Evolutionary conservation across 495 filamentous ascomycete genomes (phyloP), one percentile per base, ranked within the genome.

Genomic region (Lophiostoma macrostomum): DNA sequence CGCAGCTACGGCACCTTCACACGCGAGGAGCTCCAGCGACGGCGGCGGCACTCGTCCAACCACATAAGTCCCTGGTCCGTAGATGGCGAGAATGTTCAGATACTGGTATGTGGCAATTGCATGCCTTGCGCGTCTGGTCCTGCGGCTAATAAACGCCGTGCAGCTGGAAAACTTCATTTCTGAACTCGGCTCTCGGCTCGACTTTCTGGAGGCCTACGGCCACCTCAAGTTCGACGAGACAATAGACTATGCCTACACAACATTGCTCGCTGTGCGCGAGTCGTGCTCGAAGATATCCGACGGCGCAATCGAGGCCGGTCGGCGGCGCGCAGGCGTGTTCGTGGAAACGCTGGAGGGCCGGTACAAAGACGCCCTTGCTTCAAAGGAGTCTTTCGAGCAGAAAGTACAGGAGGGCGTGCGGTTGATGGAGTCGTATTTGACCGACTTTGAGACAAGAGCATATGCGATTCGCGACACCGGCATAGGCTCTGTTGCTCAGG

Each of bases 301-400:
- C 50, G 90, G 90, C 56, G 77, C 96, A 31, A 85, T 96, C 67
- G 94, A 87, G 24, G 87, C 88, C 36, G 90, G 93, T 22, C 83
- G 85, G 46, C 82, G 87, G 56, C 80, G 88, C 38, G 87, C 95
- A 31, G 84, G 85, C 58, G 81, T 96, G 36, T 80, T 97, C 68
- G 89, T 99, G 14, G 93, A 97, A 51, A 95, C 89, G 1, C 75
- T 99, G n/a, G 93, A 99, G 65, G 80, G 78, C 11, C 77, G 87
- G 54, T 98, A 97, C 70, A 85, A 91, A 25, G 87, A 91, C 52
- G 91, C 83, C n/a, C 68, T 99, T 47, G 83, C 79, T 5, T 87
- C 84, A 8, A 90, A 90, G 53, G 90, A 85, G 50, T 89, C 93
- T 3, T 69, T 97, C 65, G 88, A 91, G 58, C 88, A 94, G 59